Conservation (phyloP, 2,329 filamentous ascomycete genomes). For the Teratosphaeria nubilosa region DNA sequence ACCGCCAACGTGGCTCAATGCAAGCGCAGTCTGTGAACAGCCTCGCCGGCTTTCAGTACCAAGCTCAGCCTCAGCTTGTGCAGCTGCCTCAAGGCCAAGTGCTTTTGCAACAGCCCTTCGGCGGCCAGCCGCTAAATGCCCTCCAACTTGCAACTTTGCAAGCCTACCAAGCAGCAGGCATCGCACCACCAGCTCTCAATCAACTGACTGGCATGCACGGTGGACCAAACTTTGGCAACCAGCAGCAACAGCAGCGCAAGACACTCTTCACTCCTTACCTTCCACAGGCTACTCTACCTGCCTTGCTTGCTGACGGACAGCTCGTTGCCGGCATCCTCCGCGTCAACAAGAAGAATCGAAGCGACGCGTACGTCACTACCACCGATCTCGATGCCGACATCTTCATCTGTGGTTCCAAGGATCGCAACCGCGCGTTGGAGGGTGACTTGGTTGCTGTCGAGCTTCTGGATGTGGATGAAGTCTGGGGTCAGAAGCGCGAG, state of each 20-base stretch:
- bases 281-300: constrained; percentile 85
- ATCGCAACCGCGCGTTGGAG: constrained; percentile 91
- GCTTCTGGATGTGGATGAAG: constrained; percentile 92
- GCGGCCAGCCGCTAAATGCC: constrained; percentile 74
- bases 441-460: constrained; percentile 93
- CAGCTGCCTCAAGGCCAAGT: constrained; percentile 78
- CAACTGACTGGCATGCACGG: constrained; percentile 35
- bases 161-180: constrained; percentile 78
- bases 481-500: constrained; percentile 97
- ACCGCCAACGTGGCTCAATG: constrained; percentile 75
- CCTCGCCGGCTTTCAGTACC: constrained; percentile 64
- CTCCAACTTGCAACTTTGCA: constrained; percentile 85
- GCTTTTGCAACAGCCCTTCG: constrained; percentile 67
- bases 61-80: constrained; percentile 79
- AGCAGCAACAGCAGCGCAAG: constrained; percentile 90
- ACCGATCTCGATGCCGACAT: constrained; percentile 94
- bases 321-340: constrained; percentile 92
- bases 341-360: constrained; percentile 99
- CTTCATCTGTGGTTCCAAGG: constrained; percentile 98
- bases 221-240: constrained; percentile 45
- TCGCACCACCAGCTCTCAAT: constrained; percentile 41
- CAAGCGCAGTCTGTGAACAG: constrained; percentile 70
- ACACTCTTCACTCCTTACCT: constrained; percentile 97
- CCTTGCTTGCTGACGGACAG: constrained; percentile 80
- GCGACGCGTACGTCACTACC: constrained; percentile 93